These are phyloP conservation scores for Chondrostereum purpureum DNA, from an alignment of 1,284 basidiomycete species.

Conservation along the genomic window DNA sequence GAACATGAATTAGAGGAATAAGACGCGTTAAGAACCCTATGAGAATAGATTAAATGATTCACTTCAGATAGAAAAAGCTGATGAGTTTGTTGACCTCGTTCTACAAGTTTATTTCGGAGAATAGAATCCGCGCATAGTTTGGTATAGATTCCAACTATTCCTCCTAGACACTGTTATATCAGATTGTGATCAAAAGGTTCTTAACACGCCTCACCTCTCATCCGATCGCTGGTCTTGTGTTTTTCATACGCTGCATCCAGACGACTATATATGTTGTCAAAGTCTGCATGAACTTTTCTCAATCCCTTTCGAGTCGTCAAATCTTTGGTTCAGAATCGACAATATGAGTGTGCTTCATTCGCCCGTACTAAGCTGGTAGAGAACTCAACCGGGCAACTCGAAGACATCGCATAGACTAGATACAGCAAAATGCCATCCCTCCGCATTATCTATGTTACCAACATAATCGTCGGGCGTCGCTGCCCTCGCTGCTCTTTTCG, in stretches of 20 bases:
- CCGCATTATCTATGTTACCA: constrained; percentile 39
- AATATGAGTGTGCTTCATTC: no score
- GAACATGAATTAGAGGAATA: constrained; percentile 42
- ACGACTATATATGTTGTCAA: constrained; percentile 40
- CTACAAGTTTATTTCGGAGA: constrained; percentile 32
- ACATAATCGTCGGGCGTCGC: constrained; percentile 22
- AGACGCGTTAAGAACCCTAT: constrained; percentile 50
- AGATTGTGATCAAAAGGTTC: neutral
- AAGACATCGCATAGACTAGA: constrained; percentile 43
- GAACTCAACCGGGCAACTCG: constrained; percentile 44
- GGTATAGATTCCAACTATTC: constrained; percentile 53
- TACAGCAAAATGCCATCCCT: constrained; percentile 43
- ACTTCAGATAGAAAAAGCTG: constrained; percentile 3
- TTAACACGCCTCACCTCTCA: constrained; percentile 23
- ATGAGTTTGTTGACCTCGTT: constrained; percentile 7
- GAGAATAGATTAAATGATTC: no score
- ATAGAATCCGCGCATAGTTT: constrained; percentile 56
- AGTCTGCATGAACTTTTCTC: constrained; percentile 54
- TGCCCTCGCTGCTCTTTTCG: neutral
- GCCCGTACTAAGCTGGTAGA: neutral
- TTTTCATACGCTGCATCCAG: constrained; percentile 38
- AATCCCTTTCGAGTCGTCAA: constrained; percentile 47
- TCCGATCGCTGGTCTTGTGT: constrained; percentile 30
- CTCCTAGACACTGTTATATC: constrained; percentile 20
- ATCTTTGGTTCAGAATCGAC: constrained; percentile 30